These are phyloP conservation scores for Dendrobium nobile DNA, from an alignment of 106 monocot genomes.

Conservation along the genomic window DNA sequence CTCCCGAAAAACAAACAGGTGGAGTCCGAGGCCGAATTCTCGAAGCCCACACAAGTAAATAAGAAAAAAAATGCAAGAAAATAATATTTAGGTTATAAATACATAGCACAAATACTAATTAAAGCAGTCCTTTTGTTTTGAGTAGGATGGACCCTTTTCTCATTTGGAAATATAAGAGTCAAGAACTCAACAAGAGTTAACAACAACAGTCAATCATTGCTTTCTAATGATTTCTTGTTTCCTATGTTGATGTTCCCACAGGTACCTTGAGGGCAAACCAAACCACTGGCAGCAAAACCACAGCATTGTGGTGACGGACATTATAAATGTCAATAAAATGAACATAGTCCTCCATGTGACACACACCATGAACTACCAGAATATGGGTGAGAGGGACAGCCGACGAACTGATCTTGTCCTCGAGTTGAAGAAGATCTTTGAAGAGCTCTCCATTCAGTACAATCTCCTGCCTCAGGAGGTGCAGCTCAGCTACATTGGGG, in stretches of 20 bases:
- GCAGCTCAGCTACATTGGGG: slow-evolving; percentile 34
- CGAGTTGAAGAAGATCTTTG: slow-evolving; percentile 57
- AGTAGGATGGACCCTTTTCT: too few species aligned
- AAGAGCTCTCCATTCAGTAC: slow-evolving; percentile 70
- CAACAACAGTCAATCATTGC: too few species aligned
- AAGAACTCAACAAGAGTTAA: too few species aligned
- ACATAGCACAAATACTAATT: too few species aligned
- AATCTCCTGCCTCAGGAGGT: slow-evolving; percentile 72
- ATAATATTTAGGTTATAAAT: too few species aligned
- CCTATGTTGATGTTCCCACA: not conserved
- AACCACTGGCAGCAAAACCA: slow-evolving; percentile 45
- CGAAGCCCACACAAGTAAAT: too few species aligned
- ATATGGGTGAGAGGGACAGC: slow-evolving; percentile 19
- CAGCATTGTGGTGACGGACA: slow-evolving; percentile 28
- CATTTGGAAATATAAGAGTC: too few species aligned
- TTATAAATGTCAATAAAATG: slow-evolving; percentile 38
- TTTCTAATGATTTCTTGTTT: too few species aligned
- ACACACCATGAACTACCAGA: slow-evolving; percentile 48
- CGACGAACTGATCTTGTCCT: slow-evolving; percentile 22
- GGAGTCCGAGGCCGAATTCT: too few species aligned
- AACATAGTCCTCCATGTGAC: slow-evolving; percentile 30
- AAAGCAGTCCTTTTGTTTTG: too few species aligned
- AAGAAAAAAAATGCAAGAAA: too few species aligned
- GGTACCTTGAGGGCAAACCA: slow-evolving; percentile 39
- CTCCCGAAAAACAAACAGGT: too few species aligned